These are phyloP conservation scores for Trichophyton benhamiae DNA, from an alignment of 2,329 filamentous ascomycete species.

Conservation along the genomic window DNA sequence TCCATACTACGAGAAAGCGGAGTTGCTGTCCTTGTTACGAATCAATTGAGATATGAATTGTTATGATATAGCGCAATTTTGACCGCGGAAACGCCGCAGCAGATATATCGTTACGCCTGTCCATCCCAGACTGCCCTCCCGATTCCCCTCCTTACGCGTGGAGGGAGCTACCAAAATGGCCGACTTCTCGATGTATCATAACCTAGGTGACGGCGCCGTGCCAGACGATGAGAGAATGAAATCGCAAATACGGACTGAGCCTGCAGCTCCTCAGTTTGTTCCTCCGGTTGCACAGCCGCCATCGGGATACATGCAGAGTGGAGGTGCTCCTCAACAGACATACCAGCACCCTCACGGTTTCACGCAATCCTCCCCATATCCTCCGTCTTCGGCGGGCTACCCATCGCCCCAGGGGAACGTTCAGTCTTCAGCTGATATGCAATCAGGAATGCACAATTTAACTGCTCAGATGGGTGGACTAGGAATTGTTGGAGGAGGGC, in stretches of 20 bases:
- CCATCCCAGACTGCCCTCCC: background rate
- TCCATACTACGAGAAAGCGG: background rate
- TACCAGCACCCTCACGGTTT: conserved; percentile 12
- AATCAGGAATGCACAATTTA: conserved; percentile 28
- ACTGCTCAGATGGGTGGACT: conserved; percentile 64
- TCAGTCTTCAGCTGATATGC: background rate
- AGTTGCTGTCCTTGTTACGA: background rate
- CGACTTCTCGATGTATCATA: conserved; percentile 31
- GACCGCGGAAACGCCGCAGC: conserved; percentile 9
- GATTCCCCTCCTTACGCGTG: background rate
- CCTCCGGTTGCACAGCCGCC: conserved; percentile 28
- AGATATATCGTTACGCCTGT: background rate
- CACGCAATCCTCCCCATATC: conserved; percentile 7
- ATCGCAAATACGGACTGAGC: conserved; percentile 40
- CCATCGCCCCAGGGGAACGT: conserved; percentile 8
- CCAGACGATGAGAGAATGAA: conserved; percentile 43
- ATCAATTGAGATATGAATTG: conserved; percentile 3
- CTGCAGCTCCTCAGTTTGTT: conserved; percentile 43
- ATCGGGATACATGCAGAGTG: conserved; percentile 25
- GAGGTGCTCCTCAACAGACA: conserved; percentile 13
- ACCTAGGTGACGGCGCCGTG: conserved; percentile 24
- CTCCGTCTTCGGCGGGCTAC: conserved; percentile 8
- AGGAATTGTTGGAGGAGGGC: conserved; percentile 49
- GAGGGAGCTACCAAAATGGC: conserved; percentile 24
- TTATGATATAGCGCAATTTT: conserved; percentile 10